A percentile compares a stretch with the other conserved stretches of the same genome.
These are phyloP conservation scores for Neurospora sp. DNA, from an alignment of 495 filamentous ascomycete genomes.

Conservation along the genomic window DNA sequence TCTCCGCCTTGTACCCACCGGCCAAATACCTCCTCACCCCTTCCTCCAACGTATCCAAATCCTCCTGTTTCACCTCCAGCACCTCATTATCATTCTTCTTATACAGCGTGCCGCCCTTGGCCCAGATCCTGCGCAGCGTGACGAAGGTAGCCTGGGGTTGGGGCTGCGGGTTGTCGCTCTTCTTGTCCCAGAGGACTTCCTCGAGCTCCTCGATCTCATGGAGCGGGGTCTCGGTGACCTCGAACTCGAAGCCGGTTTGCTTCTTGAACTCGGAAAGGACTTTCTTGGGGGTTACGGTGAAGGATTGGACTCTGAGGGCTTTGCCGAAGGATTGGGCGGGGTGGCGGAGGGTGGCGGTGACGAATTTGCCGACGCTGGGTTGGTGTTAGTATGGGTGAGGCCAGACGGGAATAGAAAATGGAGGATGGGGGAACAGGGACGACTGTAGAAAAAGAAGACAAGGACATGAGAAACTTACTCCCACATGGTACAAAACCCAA, in stretches of 20 bases:
- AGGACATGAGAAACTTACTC: constrained; percentile 43
- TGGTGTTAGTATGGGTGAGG: not conserved
- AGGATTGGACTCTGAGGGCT: constrained; percentile 59
- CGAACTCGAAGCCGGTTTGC: constrained; percentile 47
- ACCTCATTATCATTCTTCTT: constrained; percentile 52
- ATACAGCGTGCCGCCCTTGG: constrained; percentile 61
- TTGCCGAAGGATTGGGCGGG: constrained; percentile 42
- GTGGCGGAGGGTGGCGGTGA: constrained; percentile 47
- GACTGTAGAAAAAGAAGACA: not conserved
- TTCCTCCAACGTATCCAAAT: constrained; percentile 39
- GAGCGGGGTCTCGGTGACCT: constrained; percentile 43
- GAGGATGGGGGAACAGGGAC: no score
- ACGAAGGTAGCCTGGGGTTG: constrained; percentile 45
- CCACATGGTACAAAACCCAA: constrained; percentile 56
- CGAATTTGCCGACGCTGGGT: constrained; percentile 53
- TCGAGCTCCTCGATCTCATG: constrained; percentile 43
- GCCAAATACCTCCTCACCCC: constrained; percentile 32
- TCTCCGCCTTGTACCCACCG: constrained; percentile 21
- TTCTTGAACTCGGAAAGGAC: constrained; percentile 57
- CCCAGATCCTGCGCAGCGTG: constrained; percentile 60
- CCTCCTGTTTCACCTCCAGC: constrained; percentile 36
- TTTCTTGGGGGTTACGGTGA: constrained; percentile 50
- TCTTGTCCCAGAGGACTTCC: constrained; percentile 42
- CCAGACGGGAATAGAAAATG: not conserved
- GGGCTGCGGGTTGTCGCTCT: constrained; percentile 41